Evolutionary conservation across 177 flowering plant species (phyloP).

Genomic region (Tripterygium wilfordii): DNA sequence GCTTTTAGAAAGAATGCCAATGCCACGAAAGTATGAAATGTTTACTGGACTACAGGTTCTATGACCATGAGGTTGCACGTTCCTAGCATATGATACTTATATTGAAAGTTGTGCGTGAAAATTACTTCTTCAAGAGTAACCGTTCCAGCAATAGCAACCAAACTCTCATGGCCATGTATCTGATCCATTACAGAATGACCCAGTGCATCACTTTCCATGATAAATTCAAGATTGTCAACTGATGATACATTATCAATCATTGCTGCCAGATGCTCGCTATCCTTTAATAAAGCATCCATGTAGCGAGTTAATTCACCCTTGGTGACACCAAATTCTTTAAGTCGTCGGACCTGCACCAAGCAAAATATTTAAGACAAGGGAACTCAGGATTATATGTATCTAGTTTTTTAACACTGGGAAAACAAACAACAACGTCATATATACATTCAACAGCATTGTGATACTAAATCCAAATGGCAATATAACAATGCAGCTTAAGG

Average conservation of each 20-base stretch:
- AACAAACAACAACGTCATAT: no score
- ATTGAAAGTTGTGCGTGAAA: no score
- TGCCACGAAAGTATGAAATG: no score
- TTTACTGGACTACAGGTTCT: no score
- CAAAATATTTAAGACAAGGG: constrained; percentile 8
- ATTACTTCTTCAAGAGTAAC: constrained; percentile 93
- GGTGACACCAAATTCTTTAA: constrained; percentile 97
- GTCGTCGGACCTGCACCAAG: constrained; percentile 78
- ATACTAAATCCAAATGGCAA: no score
- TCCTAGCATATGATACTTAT: no score
- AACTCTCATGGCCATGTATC: constrained; percentile 86
- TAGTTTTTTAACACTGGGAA: no score
- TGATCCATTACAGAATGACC: constrained; percentile 99
- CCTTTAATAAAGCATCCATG: constrained; percentile 91
- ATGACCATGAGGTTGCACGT: no score
- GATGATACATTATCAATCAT: constrained; percentile 98
- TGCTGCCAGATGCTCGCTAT: constrained; percentile 97
- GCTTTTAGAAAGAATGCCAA: no score
- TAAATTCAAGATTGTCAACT: constrained; percentile 93
- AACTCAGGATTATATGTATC: no score
- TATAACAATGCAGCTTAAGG: no score
- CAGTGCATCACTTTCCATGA: constrained; percentile 98
- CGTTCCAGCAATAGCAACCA: constrained; percentile 88
- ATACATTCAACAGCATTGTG: no score
- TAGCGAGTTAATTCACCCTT: constrained; percentile 96